Evolutionary conservation across 805 yeast genomes (phyloP), one percentile per base, ranked within the genome.

Genomic region (Saturnispora diversa): DNA sequence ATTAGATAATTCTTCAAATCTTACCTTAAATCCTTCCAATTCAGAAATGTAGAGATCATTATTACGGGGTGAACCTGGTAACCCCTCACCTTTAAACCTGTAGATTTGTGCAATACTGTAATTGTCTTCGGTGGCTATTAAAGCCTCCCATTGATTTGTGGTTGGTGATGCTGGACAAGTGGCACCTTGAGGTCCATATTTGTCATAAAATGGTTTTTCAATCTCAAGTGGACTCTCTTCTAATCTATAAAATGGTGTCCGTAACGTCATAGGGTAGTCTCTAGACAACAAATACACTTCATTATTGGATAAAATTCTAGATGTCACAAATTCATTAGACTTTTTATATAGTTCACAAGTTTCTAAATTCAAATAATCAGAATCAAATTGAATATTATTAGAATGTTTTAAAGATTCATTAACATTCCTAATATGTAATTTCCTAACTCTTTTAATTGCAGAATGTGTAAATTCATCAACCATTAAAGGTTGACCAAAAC

Each of bases 221-320:
- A 66, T 43, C 46, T 64, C 68, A 12, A 39, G 31, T 19, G 61
- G 27, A 8, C 23, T 21, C 3, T 15, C 45, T 5, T 47, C 39
- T 3, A 40, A 16, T 40, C 57, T 45, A 49, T 71, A 60, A 0
- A 43, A 21, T 2, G 83, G 81, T 40, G 64, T 58, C 1, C 63
- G 48, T 17, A 78, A 53, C 1, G 74, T 63, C 5, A 59, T 49
- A 13, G 49, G 49, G 53, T 63, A 72, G 12, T 56, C 49, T 31
- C 63, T 44, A 45, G 76, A 79, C 4, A 70, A 52, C 31, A 62
- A 59, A 49, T 75, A 77, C 2, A 75, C 52, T n/a, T 58, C 53
- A 1, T 44, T 53, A 59, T 65, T 61, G 3, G 50, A 45, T 37
- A 72, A 61, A 31, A 65, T 58, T 1, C 55, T 54, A 0, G 81